Conservation (phyloP, 345 rosid genomes). For the Punica granatum region DNA sequence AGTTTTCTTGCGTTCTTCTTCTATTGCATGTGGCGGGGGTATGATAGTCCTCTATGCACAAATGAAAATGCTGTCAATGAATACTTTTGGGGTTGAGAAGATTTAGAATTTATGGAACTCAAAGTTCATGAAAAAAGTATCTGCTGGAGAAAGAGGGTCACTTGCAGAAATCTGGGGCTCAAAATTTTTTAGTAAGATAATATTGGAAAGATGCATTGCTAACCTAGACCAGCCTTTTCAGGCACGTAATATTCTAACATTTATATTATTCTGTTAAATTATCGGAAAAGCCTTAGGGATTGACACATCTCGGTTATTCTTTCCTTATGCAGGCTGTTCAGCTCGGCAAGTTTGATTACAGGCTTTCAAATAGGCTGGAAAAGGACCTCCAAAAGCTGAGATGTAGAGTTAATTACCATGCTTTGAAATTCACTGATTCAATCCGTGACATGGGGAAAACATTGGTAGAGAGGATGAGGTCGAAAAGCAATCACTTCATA, state of each 20-base stretch:
- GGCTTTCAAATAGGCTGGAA: conserved; percentile 65
- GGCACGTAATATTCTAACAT: background rate
- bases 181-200: no score
- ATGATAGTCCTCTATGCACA: no score
- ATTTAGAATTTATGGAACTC: no score
- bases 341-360: conserved; percentile 89
- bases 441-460: conserved; percentile 57
- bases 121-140: no score
- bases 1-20: no score
- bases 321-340: conserved; percentile 54
- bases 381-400: conserved; percentile 79
- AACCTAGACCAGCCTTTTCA: background rate
- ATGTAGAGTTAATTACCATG: conserved; percentile 90
- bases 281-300: background rate
- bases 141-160: no score
- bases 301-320: background rate
- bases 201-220: background rate
- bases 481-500: conserved; percentile 52
- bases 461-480: conserved; percentile 67
- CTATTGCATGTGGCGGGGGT: background rate
- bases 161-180: no score
- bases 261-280: background rate
- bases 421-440: conserved; percentile 57
- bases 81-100: no score
- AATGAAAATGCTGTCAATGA: background rate